phyloP scores from a whole-genome alignment of 225 moss, liverwort and hornwort species.

The Anthoceros angustus region DNA sequence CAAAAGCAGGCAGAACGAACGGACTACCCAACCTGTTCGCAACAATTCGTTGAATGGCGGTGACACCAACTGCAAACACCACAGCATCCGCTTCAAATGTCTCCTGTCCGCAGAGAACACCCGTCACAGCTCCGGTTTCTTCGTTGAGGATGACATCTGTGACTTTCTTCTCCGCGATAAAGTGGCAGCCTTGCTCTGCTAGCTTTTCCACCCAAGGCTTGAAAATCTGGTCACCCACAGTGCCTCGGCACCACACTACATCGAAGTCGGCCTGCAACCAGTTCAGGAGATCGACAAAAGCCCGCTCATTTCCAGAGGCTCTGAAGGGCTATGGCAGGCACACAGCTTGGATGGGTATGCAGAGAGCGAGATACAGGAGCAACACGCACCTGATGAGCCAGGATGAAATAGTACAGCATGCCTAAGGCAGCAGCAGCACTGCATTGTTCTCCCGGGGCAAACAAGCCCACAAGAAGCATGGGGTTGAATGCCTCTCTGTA shows the following conservation, averaged over 20 bases:
- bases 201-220: conserved; percentile 67
- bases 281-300: neutral
- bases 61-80: conserved; percentile 73
- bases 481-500: conserved; percentile 95
- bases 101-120: conserved; percentile 72
- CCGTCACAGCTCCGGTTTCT: conserved; percentile 45
- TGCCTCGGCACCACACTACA: conserved; percentile 96
- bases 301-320: neutral
- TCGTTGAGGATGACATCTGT: conserved; percentile 59
- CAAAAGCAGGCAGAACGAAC: neutral
- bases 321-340: neutral
- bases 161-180: conserved; percentile 57
- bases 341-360: neutral
- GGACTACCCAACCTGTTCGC: conserved; percentile 40
- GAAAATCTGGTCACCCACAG: conserved; percentile 90
- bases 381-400: conserved; percentile 76
- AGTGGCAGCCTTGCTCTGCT: conserved; percentile 39
- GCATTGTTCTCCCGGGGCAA: conserved; percentile 88
- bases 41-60: conserved; percentile 79
- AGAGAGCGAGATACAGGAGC: neutral
- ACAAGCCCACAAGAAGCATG: conserved; percentile 88
- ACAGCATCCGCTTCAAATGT: conserved; percentile 75
- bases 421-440: conserved; percentile 89
- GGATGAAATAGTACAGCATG: conserved; percentile 96
- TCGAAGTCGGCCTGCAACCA: conserved; percentile 82